Conservation (phyloP, 805 yeast genomes). For the Lachancea lanzarotensis region DNA sequence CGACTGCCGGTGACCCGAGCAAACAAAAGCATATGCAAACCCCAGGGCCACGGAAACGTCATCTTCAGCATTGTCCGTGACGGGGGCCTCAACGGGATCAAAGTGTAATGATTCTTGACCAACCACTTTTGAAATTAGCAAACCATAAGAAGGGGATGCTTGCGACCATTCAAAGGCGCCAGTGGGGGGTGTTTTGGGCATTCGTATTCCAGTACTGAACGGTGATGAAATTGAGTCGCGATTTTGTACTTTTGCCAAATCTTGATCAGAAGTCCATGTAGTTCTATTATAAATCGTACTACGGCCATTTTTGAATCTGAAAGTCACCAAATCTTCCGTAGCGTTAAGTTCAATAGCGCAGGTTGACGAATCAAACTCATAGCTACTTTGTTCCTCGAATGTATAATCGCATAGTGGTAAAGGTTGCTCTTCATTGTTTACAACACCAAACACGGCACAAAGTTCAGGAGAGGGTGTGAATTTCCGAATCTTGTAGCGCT, state of each 20-base stretch:
- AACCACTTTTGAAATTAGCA: slow-evolving; percentile 22
- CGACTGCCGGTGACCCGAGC: slow-evolving; percentile 30
- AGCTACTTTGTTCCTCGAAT: slow-evolving; percentile 5
- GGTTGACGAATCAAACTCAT: slow-evolving; percentile 1
- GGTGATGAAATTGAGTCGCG: slow-evolving; percentile 25
- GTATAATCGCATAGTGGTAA: slow-evolving; percentile 8
- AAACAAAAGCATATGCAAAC: slow-evolving; percentile 32
- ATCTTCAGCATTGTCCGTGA: slow-evolving; percentile 11
- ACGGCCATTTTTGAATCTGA: slow-evolving; percentile 11
- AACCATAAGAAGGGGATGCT: slow-evolving; percentile 32
- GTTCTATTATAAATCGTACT: slow-evolving; percentile 9
- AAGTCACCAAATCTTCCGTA: not conserved
- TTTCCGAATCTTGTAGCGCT: slow-evolving; percentile 20
- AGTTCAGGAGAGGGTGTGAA: slow-evolving; percentile 20
- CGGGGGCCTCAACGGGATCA: slow-evolving; percentile 15
- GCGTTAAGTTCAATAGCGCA: not conserved
- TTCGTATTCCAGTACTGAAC: slow-evolving; percentile 26
- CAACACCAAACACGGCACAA: slow-evolving; percentile 8
- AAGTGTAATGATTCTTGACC: slow-evolving; percentile 18
- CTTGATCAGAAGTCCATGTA: slow-evolving; percentile 10
- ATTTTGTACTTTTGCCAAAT: not conserved
- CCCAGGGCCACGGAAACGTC: slow-evolving; percentile 28
- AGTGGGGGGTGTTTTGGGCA: slow-evolving; percentile 19
- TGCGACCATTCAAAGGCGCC: slow-evolving; percentile 26
- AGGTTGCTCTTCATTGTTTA: slow-evolving; percentile 12